phyloP scores from a whole-genome alignment of 768 basidiomycete genomes.

The Naganishia vaughanmartiniae region DNA sequence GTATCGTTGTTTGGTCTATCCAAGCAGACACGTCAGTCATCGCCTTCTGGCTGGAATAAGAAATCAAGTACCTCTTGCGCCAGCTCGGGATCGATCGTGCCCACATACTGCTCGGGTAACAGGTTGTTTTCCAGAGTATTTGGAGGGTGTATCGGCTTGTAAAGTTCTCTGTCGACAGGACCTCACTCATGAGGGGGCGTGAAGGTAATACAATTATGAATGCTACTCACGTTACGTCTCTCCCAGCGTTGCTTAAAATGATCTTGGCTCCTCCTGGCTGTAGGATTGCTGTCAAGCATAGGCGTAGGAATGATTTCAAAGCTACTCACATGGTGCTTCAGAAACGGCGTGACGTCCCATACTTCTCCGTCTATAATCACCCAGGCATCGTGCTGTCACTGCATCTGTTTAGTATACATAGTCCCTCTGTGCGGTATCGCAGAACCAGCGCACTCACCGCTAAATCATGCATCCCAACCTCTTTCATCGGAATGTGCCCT shows the following conservation, averaged over 20 bases:
- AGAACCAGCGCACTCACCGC: constrained; percentile 13
- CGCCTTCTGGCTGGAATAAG: background rate
- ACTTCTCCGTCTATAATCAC: constrained; percentile 48
- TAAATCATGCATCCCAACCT: constrained; percentile 44
- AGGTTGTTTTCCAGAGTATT: constrained; percentile 44
- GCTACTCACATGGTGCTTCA: constrained; percentile 35
- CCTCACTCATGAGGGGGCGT: background rate
- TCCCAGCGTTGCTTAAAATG: constrained; percentile 46
- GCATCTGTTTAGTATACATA: too few species aligned
- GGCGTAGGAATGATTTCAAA: background rate
- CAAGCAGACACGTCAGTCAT: background rate
- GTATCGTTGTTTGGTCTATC: constrained; percentile 29
- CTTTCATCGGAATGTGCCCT: constrained; percentile 22
- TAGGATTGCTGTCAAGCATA: background rate
- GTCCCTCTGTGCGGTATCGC: background rate
- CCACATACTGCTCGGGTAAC: constrained; percentile 39
- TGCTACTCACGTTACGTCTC: constrained; percentile 48
- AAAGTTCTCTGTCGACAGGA: constrained; percentile 35
- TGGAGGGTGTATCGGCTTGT: constrained; percentile 45
- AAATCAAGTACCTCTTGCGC: constrained; percentile 34
- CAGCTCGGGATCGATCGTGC: constrained; percentile 39
- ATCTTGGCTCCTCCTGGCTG: constrained; percentile 47
- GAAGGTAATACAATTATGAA: background rate
- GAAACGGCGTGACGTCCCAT: constrained; percentile 46
- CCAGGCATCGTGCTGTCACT: constrained; percentile 44